phyloP scores from a whole-genome alignment of 75 land plant genomes.

The Pinus tabuliformis region DNA sequence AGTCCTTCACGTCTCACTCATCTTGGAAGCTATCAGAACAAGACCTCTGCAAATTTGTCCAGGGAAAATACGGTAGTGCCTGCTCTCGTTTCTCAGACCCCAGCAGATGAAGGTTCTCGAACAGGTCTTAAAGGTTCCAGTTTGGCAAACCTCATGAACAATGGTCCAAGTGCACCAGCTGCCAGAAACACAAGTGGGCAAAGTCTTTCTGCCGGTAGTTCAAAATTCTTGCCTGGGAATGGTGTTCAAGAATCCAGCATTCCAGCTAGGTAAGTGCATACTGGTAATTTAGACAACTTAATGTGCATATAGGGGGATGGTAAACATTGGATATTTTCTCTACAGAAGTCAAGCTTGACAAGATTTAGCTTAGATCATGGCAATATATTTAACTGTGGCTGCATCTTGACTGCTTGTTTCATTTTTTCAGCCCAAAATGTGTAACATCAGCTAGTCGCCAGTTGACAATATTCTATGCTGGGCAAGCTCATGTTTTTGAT shows the following conservation, averaged over 20 bases:
- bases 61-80: slow-evolving; percentile 29
- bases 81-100: slow-evolving; percentile 36
- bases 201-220: slow-evolving; percentile 18
- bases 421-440: slow-evolving; percentile 31
- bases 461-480: slow-evolving; percentile 90
- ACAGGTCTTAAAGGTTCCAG: slow-evolving; percentile 78
- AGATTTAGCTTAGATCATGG: not conserved
- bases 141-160: slow-evolving; percentile 43
- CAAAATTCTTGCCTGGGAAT: slow-evolving; percentile 21
- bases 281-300: not conserved
- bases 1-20: slow-evolving; percentile 32
- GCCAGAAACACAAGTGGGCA: slow-evolving; percentile 23
- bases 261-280: slow-evolving; percentile 32
- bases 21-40: slow-evolving; percentile 32
- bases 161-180: slow-evolving; percentile 12
- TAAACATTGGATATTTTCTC: not conserved
- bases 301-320: not conserved
- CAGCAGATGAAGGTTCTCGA: slow-evolving; percentile 92
- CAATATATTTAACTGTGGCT: too few relatives aligned
- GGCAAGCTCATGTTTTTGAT: slow-evolving; percentile 95
- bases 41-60: slow-evolving; percentile 20
- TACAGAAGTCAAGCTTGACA: not conserved
- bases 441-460: slow-evolving; percentile 45
- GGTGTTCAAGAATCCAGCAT: slow-evolving; percentile 39
- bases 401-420: not conserved